phyloP scores from a whole-genome alignment of 768 basidiomycete species.

The Psilocybe sp. region DNA sequence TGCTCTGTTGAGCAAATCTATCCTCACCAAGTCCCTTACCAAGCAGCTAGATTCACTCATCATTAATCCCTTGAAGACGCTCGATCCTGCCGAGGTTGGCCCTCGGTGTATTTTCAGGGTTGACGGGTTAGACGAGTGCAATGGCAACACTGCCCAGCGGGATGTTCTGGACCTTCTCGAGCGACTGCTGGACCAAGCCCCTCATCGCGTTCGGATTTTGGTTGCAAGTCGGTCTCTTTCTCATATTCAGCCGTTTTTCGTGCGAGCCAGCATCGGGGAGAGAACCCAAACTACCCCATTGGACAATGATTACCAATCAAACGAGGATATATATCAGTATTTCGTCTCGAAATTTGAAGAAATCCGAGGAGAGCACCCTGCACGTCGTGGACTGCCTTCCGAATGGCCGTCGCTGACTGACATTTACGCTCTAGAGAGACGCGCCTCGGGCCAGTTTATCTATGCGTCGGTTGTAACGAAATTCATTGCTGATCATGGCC shows the following conservation, averaged over 20 bases:
- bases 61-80: background rate
- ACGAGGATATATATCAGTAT: background rate
- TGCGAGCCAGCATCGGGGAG: too few relatives aligned
- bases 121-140: background rate
- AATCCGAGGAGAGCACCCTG: too few relatives aligned
- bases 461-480: background rate
- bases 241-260: background rate
- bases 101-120: background rate
- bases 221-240: background rate
- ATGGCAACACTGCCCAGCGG: background rate
- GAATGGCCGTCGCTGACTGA: too few relatives aligned
- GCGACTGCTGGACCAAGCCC: background rate
- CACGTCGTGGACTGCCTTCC: too few relatives aligned
- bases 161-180: background rate
- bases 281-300: background rate
- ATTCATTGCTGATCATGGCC: background rate
- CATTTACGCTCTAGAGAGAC: too few relatives aligned
- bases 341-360: too few relatives aligned
- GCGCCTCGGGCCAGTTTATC: too few relatives aligned
- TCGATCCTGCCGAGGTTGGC: too few relatives aligned
- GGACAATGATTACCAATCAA: background rate
- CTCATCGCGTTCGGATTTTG: background rate
- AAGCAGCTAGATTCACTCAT: background rate
- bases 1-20: background rate
- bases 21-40: background rate